These are phyloP conservation scores for Ilyonectria mors-panacis DNA, from an alignment of 2,329 filamentous ascomycete species.

Conservation along the genomic window DNA sequence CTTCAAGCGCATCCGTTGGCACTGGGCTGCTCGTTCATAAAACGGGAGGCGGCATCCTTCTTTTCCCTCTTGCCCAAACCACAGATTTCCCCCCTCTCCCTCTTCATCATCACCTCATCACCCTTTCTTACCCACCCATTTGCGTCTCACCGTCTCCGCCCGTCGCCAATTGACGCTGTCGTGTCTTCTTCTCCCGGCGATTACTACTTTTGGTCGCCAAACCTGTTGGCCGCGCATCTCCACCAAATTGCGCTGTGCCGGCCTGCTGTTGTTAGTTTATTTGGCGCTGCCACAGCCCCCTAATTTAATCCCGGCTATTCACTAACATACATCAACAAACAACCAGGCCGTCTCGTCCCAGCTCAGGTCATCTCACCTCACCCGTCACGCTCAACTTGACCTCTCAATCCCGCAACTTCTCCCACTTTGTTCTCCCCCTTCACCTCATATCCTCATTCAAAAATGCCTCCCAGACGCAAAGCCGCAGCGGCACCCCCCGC, in stretches of 20 bases:
- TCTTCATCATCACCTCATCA: slow-evolving; percentile 4
- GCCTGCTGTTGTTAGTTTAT: slow-evolving; percentile 33
- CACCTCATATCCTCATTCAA: background rate
- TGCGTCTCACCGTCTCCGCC: background rate
- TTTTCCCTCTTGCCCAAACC: slow-evolving; percentile 12
- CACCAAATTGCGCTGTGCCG: slow-evolving; percentile 16
- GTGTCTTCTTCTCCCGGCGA: slow-evolving; percentile 39
- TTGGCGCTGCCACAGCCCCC: slow-evolving; percentile 34
- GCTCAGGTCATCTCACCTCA: slow-evolving; percentile 19
- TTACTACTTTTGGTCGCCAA: slow-evolving; percentile 42
- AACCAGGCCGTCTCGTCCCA: slow-evolving; percentile 9
- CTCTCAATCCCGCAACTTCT: background rate
- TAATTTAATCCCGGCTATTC: slow-evolving; percentile 30
- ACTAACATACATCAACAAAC: slow-evolving; percentile 32
- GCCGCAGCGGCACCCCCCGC: slow-evolving; percentile 40
- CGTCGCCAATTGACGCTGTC: slow-evolving; percentile 31
- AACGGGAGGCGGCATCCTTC: slow-evolving; percentile 19
- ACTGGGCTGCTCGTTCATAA: slow-evolving; percentile 15
- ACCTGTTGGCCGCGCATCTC: slow-evolving; percentile 23
- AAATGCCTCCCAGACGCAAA: slow-evolving; percentile 44
- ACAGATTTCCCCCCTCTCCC: slow-evolving; percentile 12
- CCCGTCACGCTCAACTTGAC: slow-evolving; percentile 5
- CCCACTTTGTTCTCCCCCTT: background rate
- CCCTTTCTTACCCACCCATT: slow-evolving; percentile 10
- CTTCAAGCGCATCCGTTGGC: slow-evolving; percentile 1